Evolutionary conservation across 108 stramenopile genomes (phyloP), one percentile per base, ranked within the genome.

Genomic region (Schizochytrium sp.): DNA sequence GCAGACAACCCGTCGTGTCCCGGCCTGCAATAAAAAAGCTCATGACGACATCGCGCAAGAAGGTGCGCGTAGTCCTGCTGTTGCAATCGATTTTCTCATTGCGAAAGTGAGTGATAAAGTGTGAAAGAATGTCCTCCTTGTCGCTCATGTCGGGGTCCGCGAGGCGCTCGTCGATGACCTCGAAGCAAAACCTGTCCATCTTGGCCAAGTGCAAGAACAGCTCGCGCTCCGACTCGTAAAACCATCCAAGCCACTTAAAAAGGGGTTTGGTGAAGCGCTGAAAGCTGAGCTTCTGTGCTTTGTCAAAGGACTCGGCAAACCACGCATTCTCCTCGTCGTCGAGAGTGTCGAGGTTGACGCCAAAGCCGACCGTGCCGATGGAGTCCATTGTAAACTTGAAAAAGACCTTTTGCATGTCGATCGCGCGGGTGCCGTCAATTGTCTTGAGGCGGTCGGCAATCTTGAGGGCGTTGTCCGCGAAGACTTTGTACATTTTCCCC

Each of bases 1-100:
- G 57, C 12, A 93, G 91, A 5, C 89, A 89, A 2, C 93, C 93
- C n/a, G 93, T 94, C 5, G 95, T 94, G 87, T 95, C 95, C 1
- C 95, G 55, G 18, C 95, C 95, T 55, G 93, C 95, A 53, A 95
- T 87, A 29, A 94, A 19, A 58, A 94, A 89, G 58, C 90, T 93
- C 90, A 95, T 90, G 10, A 95, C 87, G 4, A 95, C 60, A 60
- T 94, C 92, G n/a, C 93, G 90, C 28, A 94, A 87, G 71, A 90
- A 91, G 41, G 72, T 72, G 87, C 92, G 88, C 16, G 90, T 45
- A 21, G 87, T 4, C 0, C 10, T 69, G 63, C 41, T 69, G 14
- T 41, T 28, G 41, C 63, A 41, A 18, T 41, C 34, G 2, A 69
- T 41, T 10, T 69, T 69, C 23, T 88, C 44, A 12, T 87, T 28